Percentiles rank a stretch among this genome's conserved stretches.
Evolutionary conservation across 805 yeast genomes (phyloP).

Genomic region (Candida verbasci): DNA sequence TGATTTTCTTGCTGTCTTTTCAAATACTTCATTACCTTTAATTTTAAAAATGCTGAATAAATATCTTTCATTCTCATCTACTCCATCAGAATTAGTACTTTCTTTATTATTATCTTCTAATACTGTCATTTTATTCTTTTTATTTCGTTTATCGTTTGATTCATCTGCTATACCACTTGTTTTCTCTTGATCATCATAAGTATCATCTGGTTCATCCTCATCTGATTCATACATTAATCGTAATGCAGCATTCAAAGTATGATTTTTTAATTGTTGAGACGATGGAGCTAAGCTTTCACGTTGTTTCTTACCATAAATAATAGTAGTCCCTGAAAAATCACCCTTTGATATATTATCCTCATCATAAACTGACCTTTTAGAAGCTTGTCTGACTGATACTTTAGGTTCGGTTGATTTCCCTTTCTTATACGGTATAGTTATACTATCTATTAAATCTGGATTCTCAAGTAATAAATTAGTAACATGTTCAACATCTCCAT

Average conservation of each 20-base stretch:
- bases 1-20: conserved; percentile 46
- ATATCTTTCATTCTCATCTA: conserved; percentile 47
- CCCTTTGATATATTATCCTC: conserved; percentile 27
- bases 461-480: conserved; percentile 61
- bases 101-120: conserved; percentile 11
- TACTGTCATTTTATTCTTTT: conserved; percentile 6
- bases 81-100: conserved; percentile 13
- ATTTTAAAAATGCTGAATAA: conserved; percentile 53
- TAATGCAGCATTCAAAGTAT: conserved; percentile 56
- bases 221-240: conserved; percentile 64
- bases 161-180: conserved; percentile 24
- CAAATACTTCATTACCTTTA: conserved; percentile 39
- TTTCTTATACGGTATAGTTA: conserved; percentile 12
- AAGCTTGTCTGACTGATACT: not conserved
- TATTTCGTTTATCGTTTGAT: conserved; percentile 2
- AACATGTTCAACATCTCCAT: conserved; percentile 51
- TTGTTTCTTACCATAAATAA: conserved; percentile 32
- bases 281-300: conserved; percentile 10
- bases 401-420: not conserved
- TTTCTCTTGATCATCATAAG: conserved; percentile 51
- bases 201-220: conserved; percentile 85
- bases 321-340: conserved; percentile 17
- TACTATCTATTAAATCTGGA: conserved; percentile 39
- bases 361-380: conserved; percentile 20
- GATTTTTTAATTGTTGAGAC: conserved; percentile 47